Base-by-base conservation (phyloP, 768 basidiomycete genomes). In the Naganishia onofrii region DNA sequence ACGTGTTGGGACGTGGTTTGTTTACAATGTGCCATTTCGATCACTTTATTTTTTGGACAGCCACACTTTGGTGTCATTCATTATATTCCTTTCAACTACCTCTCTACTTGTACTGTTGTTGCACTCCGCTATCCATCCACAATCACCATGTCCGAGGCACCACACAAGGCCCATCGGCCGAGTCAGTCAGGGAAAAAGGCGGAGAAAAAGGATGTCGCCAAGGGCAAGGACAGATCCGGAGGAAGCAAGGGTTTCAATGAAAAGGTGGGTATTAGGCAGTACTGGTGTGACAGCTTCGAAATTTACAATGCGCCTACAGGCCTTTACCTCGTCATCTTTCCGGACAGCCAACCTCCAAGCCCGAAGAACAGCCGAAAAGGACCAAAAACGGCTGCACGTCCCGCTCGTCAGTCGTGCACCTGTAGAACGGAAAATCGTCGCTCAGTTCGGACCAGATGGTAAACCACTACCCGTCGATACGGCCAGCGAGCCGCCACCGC, bases 381-480 rank as follows among this genome's bases (percentile, higher is more conserved):
- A 96, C 79, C 95, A 99, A 82, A 91, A 92, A 1, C 86, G 93
- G 52, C 85, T 99, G 0, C 96, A 99, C 80, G 96, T 98, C 8
- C 96, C 96, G 17, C 86, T 96, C 32, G 91, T 98, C 66, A 89
- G 97, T 80, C 87, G 96, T 63, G 97, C 93, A 12, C 95, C 96
- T 4, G 80, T 80, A 51, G 83, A 83, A 60, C 70, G 79, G n/a
- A 79, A 79, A 53, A 75, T 81, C 21, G 80, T 80, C 0, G 72
- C 69, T 0, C 73, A 80, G 46, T 75, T 79, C 32, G 81, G 80
- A 7, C 77, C 79, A 71, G 79, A 81, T 71, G 80, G 80, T n/a
- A 89, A 93, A 71, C 88, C 90, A 67, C 9, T 68, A 31, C 34
- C 31, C 10, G 58, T 32, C 31, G 36, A 48, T 13, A 67, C 44